A percentile compares a stretch with the other conserved stretches of the same genome.
phyloP scores from a whole-genome alignment of 495 filamentous ascomycete species.

The Annulohypoxylon moriforme region DNA sequence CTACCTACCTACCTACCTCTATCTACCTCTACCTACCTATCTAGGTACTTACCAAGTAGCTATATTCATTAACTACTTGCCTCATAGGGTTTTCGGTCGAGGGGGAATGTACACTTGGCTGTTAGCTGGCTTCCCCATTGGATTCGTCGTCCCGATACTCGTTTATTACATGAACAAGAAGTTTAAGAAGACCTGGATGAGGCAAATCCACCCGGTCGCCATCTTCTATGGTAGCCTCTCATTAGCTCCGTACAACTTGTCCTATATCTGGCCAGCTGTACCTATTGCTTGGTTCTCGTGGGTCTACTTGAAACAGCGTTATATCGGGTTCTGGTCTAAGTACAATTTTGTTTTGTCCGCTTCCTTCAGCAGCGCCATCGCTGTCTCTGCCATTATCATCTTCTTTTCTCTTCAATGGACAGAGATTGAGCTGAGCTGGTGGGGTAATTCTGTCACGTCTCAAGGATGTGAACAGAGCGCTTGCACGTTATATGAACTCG shows the following conservation, averaged over 20 bases:
- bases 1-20: no score
- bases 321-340: conserved; percentile 56
- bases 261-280: conserved; percentile 55
- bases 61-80: background rate
- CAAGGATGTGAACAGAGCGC: conserved; percentile 50
- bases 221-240: conserved; percentile 50
- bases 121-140: conserved; percentile 55
- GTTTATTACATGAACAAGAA: conserved; percentile 48
- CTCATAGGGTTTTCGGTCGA: conserved; percentile 47
- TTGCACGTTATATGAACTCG: conserved; percentile 44
- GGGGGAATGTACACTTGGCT: conserved; percentile 53
- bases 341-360: conserved; percentile 59
- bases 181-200: conserved; percentile 48
- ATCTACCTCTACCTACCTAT: background rate
- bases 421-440: conserved; percentile 54
- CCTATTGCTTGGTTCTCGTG: conserved; percentile 53
- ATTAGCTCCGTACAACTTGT: conserved; percentile 54
- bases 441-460: conserved; percentile 50
- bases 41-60: background rate
- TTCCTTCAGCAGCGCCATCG: conserved; percentile 52
- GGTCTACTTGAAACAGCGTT: conserved; percentile 52
- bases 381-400: conserved; percentile 54
- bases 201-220: conserved; percentile 55
- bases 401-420: conserved; percentile 55
- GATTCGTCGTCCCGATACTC: conserved; percentile 46